phyloP scores from a whole-genome alignment of 2,329 filamentous ascomycete genomes.

The Dothistroma septosporum region DNA sequence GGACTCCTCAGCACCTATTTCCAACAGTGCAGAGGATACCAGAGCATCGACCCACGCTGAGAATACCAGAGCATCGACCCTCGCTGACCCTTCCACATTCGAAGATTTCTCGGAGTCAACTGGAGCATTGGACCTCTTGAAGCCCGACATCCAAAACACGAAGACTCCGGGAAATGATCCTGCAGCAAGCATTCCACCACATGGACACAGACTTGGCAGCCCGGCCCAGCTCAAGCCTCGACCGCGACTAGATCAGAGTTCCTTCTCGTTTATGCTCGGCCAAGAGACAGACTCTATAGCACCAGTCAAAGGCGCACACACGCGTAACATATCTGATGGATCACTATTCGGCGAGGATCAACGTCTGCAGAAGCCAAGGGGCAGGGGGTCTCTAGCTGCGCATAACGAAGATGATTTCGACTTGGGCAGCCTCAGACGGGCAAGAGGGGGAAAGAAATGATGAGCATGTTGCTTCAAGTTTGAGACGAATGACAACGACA shows the following conservation, averaged over 20 bases:
- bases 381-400: background rate
- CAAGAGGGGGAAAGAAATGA: slow-evolving; percentile 14
- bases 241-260: slow-evolving; percentile 22
- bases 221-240: slow-evolving; percentile 8
- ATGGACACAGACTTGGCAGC: background rate
- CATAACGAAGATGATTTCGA: slow-evolving; percentile 19
- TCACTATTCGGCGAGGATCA: slow-evolving; percentile 20
- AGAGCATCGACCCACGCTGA: background rate
- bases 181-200: background rate
- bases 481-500: background rate
- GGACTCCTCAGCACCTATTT: background rate
- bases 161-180: background rate
- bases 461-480: background rate
- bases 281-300: slow-evolving; percentile 10
- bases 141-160: background rate
- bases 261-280: slow-evolving; percentile 25
- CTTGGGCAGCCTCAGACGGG: slow-evolving; percentile 21
- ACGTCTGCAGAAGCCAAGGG: slow-evolving; percentile 3
- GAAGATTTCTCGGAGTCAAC: slow-evolving; percentile 12
- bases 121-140: background rate
- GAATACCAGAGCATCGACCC: background rate
- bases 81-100: slow-evolving; percentile 18
- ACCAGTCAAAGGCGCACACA: background rate
- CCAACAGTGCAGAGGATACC: no score
- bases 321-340: slow-evolving; percentile 5